Evolutionary conservation across 306 rosid genomes (phyloP).

Genomic region (Delonix regia): DNA sequence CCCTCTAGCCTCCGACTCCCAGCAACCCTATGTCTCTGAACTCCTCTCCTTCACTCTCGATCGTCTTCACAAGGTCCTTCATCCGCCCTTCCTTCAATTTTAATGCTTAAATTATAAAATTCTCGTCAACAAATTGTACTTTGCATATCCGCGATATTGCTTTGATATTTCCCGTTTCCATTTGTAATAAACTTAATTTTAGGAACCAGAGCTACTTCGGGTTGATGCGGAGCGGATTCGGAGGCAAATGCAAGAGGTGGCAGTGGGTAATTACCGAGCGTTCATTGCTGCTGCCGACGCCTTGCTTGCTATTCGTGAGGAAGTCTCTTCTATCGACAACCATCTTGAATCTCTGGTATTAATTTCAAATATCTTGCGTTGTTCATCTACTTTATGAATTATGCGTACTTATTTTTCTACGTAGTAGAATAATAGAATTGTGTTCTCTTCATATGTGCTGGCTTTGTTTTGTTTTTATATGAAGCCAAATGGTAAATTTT

Average conservation of each 20-base stretch:
- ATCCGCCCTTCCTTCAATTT: slow-evolving; percentile 7
- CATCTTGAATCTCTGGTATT: slow-evolving; percentile 31
- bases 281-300: slow-evolving; percentile 93
- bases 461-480: background rate
- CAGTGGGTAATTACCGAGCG: slow-evolving; percentile 84
- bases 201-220: slow-evolving; percentile 98
- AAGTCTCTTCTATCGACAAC: slow-evolving; percentile 47
- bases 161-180: background rate
- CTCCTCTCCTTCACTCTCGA: slow-evolving; percentile 96
- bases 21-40: slow-evolving; percentile 96
- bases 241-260: slow-evolving; percentile 99
- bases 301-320: slow-evolving; percentile 80
- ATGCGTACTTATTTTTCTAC: no score
- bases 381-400: background rate
- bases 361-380: background rate
- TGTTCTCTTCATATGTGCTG: background rate
- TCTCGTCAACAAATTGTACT: background rate
- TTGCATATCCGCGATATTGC: background rate
- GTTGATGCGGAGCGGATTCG: slow-evolving; percentile 98
- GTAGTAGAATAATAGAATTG: no score
- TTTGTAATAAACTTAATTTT: slow-evolving; percentile 17
- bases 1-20: slow-evolving; percentile 82
- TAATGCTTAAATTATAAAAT: background rate
- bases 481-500: background rate
- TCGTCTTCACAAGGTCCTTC: slow-evolving; percentile 85